A percentile compares a stretch with the other conserved stretches of the same genome.
Evolutionary conservation across 2,329 filamentous ascomycete genomes (phyloP).

Genomic region (Amauroascus verrucosus): DNA sequence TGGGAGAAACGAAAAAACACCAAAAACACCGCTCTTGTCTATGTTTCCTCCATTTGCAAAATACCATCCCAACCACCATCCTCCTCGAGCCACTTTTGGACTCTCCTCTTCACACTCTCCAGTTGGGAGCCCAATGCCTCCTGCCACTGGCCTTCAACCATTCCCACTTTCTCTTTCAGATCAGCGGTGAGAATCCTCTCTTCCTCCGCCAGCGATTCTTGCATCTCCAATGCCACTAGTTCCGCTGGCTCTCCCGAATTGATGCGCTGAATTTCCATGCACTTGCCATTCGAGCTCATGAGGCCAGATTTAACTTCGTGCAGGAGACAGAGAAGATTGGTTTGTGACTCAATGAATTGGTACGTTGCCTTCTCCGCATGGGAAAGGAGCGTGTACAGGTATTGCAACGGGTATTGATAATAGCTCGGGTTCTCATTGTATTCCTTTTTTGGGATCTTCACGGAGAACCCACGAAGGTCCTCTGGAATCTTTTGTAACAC

Average conservation of each 20-base stretch:
- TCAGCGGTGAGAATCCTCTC: constrained; percentile 66
- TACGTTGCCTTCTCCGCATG: constrained; percentile 90
- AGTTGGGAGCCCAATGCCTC: constrained; percentile 75
- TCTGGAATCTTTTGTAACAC: constrained; percentile 70
- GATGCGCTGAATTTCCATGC: constrained; percentile 56
- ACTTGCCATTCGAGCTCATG: constrained; percentile 56
- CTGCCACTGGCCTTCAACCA: constrained; percentile 84
- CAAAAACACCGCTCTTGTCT: constrained; percentile 9
- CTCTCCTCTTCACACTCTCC: constrained; percentile 59
- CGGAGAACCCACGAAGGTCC: constrained; percentile 48
- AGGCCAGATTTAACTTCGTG: constrained; percentile 81
- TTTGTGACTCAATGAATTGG: constrained; percentile 94
- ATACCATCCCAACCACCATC: constrained; percentile 84
- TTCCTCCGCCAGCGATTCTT: constrained; percentile 54
- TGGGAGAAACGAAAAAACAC: neutral
- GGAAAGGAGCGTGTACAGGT: constrained; percentile 72
- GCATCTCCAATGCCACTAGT: constrained; percentile 39
- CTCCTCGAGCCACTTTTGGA: constrained; percentile 61
- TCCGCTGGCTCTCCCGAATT: constrained; percentile 36
- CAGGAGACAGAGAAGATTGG: constrained; percentile 75
- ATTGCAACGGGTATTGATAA: constrained; percentile 71
- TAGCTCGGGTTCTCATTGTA: constrained; percentile 80
- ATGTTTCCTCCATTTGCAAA: constrained; percentile 41
- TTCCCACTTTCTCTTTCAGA: constrained; percentile 82
- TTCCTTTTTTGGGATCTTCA: constrained; percentile 69